Percentiles rank a stretch among this genome's conserved stretches.
phyloP scores from a whole-genome alignment of 495 filamentous ascomycete species.

The Amphirosellinia nigrospora region DNA sequence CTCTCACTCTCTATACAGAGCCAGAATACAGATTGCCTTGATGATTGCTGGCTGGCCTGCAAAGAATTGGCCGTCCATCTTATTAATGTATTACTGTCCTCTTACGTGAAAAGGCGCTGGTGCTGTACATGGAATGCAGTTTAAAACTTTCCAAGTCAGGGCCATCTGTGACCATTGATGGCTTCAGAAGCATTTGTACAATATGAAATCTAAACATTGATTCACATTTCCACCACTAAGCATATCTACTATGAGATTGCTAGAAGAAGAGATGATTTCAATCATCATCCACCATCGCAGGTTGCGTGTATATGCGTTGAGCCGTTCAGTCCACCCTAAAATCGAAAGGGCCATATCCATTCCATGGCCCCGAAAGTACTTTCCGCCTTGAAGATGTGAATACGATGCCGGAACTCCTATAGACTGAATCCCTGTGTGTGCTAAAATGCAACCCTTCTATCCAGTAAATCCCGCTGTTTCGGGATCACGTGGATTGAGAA shows the following conservation, averaged over 20 bases:
- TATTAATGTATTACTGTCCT: neutral
- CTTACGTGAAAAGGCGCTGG: neutral
- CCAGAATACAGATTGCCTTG: neutral
- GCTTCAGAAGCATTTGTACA: neutral
- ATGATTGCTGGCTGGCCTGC: neutral
- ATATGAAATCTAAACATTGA: neutral
- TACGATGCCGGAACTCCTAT: slow-evolving; percentile 4
- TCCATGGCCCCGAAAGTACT: neutral
- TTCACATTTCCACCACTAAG: neutral
- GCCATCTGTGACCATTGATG: neutral
- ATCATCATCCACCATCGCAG: slow-evolving; percentile 6
- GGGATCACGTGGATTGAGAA: neutral
- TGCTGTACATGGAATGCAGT: too few species aligned
- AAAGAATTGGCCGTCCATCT: neutral
- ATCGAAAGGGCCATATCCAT: neutral
- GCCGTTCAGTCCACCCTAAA: neutral
- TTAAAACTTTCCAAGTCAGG: neutral
- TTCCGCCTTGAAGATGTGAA: slow-evolving; percentile 4
- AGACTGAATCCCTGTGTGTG: neutral
- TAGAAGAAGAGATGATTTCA: neutral
- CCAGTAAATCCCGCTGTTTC: neutral
- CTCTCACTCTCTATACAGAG: neutral
- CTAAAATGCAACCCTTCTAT: neutral
- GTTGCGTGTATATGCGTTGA: slow-evolving; percentile 2
- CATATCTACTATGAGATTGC: neutral